Base-by-base conservation (phyloP, 2,329 filamentous ascomycete genomes). In the Camptophora hylomeconis region DNA sequence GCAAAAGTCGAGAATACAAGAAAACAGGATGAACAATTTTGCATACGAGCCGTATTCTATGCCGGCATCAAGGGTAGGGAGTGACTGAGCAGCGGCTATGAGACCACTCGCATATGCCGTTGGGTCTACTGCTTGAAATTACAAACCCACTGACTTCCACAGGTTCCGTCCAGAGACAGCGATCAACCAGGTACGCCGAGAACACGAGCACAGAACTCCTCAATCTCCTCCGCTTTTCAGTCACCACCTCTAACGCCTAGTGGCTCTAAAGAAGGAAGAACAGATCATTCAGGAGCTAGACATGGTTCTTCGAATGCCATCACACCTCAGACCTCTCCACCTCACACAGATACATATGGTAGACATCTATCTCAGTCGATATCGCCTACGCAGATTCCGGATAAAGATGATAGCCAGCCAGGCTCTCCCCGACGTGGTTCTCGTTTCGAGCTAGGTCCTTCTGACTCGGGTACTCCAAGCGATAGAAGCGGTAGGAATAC, bases 1-100 rank as follows among this genome's bases (percentile, higher is more conserved):
- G 15, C 78, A 83, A 40, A 72, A 73, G 38, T 69, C 75, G 25
- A 73, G 77, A 44, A 66, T 93, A 37, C 86, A 94, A 58, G 78
- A 86, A 45, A 69, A 74, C 33, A 73, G 86, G 39, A 72, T 92
- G 63, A 80, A 79, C 50, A 81, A 84, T 50, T 92, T 83, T 56
- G 75, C 79, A 23, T 95, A 86, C 48, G 86, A 94, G 51, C 78
- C 87, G 18, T 75, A 93, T 39, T 95, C 89, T 19, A 65, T 95
- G 29, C 87, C 89, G 35, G 47, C 53, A 10, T 57, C 49, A 23
- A 54, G 56, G 39, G 56, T 61, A 56, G 29, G 55, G 54, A 22
- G 20, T 27, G 24, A 22, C 35, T n/a, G n/a, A n/a, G n/a, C n/a
- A n/a, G n/a, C n/a, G n/a, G n/a, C 40, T n/a, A 4, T 29, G 18